These are phyloP conservation scores for Lasiosphaeriaceae sp. DNA, from an alignment of 495 filamentous ascomycete species.

Conservation along the genomic window DNA sequence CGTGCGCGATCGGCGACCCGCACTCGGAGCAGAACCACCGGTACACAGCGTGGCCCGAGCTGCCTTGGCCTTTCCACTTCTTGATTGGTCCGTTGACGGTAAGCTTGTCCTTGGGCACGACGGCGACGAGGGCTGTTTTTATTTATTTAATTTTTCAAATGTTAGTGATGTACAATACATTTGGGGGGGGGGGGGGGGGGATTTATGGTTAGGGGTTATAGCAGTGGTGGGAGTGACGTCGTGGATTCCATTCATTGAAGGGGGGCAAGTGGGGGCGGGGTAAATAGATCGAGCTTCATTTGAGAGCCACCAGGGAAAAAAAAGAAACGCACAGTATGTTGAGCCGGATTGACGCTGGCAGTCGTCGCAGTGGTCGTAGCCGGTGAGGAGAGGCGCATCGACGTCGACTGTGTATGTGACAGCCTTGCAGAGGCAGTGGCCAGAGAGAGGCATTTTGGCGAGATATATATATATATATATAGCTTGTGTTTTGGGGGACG, in stretches of 20 bases:
- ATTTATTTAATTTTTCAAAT: background rate
- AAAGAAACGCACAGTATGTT: constrained; percentile 55
- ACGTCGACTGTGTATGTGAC: constrained; percentile 60
- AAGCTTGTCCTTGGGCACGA: constrained; percentile 60
- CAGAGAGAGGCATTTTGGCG: constrained; percentile 57
- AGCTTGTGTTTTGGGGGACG: background rate
- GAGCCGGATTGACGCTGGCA: constrained; percentile 68
- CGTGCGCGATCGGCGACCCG: constrained; percentile 66
- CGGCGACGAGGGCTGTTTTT: constrained; percentile 56
- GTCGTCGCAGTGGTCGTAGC: constrained; percentile 69
- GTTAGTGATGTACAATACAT: background rate
- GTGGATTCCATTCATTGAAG: background rate
- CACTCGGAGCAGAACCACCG: constrained; percentile 67
- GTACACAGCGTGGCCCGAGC: constrained; percentile 56
- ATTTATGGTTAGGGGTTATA: background rate
- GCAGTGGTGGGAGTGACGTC: background rate
- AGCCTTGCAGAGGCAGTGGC: constrained; percentile 67
- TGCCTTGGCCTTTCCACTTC: constrained; percentile 52
- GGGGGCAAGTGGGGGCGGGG: background rate
- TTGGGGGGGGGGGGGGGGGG: too few species aligned
- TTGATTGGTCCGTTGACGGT: constrained; percentile 60
- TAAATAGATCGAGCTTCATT: background rate
- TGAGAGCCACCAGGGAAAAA: background rate
- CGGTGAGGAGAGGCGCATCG: constrained; percentile 51
- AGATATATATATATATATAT: too few species aligned